Conservation (phyloP, 2,329 filamentous ascomycete species). For the Stagonosporopsis rhizophila region DNA sequence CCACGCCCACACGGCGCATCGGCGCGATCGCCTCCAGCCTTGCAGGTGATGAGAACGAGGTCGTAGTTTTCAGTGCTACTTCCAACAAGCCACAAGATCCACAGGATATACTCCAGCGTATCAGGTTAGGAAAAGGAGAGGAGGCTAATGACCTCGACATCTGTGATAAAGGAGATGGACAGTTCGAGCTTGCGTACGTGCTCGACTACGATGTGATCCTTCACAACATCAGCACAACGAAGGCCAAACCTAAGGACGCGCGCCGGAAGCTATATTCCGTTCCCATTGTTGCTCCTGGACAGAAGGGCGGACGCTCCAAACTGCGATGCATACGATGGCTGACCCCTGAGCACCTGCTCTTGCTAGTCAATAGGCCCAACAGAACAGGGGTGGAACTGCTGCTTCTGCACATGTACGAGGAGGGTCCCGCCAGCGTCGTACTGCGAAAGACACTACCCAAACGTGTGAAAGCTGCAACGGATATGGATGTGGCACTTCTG, state of each 20-base stretch:
- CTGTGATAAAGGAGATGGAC: constrained; percentile 65
- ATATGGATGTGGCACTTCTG: constrained; percentile 78
- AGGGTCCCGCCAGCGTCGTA: constrained; percentile 58
- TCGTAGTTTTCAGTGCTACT: constrained; percentile 78
- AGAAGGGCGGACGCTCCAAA: constrained; percentile 56
- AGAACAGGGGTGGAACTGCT: constrained; percentile 63
- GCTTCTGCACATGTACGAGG: constrained; percentile 66
- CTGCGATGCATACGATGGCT: constrained; percentile 65
- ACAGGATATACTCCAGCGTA: constrained; percentile 61
- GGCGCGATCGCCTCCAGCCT: constrained; percentile 82
- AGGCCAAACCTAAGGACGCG: constrained; percentile 41
- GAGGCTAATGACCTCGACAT: constrained; percentile 76
- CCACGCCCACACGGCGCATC: constrained; percentile 65
- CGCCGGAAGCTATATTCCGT: constrained; percentile 42
- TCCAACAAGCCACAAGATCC: constrained; percentile 55
- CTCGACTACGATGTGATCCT: constrained; percentile 77
- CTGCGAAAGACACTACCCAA: constrained; percentile 68
- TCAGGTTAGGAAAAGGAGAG: constrained; percentile 58
- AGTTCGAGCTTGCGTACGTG: constrained; percentile 79
- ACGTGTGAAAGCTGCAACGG: constrained; percentile 75
- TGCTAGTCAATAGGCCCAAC: constrained; percentile 64
- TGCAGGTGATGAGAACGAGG: constrained; percentile 72
- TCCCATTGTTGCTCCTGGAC: constrained; percentile 42
- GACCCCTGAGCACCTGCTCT: constrained; percentile 59
- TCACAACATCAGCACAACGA: constrained; percentile 62